These are phyloP conservation scores for Arabidopsis hybrid DNA, from an alignment of 441 rosid genomes.

Conservation along the genomic window DNA sequence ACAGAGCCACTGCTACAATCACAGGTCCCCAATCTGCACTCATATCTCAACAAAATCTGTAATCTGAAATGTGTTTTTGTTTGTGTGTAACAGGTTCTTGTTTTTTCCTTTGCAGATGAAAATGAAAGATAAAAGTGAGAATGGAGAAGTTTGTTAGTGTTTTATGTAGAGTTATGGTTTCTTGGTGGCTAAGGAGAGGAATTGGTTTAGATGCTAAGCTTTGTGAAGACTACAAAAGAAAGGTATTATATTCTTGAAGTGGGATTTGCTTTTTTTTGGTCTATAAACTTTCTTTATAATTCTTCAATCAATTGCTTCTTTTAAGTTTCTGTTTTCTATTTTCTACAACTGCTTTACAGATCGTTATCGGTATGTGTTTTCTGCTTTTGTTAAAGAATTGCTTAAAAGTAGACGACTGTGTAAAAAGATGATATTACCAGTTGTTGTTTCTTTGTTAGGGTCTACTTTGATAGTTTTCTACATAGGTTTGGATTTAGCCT, in stretches of 20 bases:
- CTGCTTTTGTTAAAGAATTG: conserved; percentile 38
- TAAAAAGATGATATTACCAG: conserved; percentile 23
- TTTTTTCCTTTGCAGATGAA: conserved; percentile 5
- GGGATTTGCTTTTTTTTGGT: conserved; percentile 27
- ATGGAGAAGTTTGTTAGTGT: conserved; percentile 31
- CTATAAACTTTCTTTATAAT: conserved; percentile 12
- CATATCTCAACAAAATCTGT: conserved; percentile 31
- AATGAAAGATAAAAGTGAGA: conserved; percentile 30
- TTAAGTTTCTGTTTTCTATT: conserved; percentile 28
- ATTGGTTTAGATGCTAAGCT: conserved; percentile 46
- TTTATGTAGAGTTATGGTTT: conserved; percentile 44
- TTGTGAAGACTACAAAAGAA: conserved; percentile 43
- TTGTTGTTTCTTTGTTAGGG: conserved; percentile 12
- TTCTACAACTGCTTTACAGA: conserved; percentile 44
- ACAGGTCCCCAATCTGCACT: conserved; percentile 95
- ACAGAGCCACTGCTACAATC: conserved; percentile 70
- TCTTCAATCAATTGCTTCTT: conserved; percentile 37
- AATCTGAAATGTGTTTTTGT: conserved; percentile 13
- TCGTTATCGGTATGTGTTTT: conserved; percentile 35
- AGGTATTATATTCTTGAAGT: conserved; percentile 48
- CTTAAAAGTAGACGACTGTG: conserved; percentile 25
- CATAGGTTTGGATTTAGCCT: conserved; percentile 5
- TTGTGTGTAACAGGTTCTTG: conserved; percentile 8
- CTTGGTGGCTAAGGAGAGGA: conserved; percentile 48
- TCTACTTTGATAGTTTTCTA: conserved; percentile 35